These are phyloP conservation scores for Dendrocalamus latiflorus DNA, from an alignment of 202 grass and related monocot genomes.

Conservation along the genomic window DNA sequence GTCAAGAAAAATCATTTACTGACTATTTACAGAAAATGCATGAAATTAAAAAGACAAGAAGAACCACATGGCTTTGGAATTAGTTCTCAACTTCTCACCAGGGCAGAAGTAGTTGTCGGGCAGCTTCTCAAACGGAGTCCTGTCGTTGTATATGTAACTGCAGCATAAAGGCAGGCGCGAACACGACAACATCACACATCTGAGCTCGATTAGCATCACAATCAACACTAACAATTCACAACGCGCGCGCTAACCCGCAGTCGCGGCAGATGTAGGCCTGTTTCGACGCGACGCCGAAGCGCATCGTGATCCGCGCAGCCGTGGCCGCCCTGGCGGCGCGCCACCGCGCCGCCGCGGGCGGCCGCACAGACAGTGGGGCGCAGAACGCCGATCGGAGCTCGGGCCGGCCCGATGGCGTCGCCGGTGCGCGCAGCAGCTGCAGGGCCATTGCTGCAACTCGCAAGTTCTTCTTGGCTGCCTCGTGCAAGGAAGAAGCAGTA, in stretches of 20 bases:
- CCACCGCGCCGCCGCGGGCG: neutral
- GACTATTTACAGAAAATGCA: neutral
- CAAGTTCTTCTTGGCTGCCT: neutral
- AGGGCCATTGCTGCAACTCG: slow-evolving; percentile 20
- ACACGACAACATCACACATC: neutral
- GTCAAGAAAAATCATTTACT: neutral
- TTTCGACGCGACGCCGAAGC: slow-evolving; percentile 52
- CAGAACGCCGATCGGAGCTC: slow-evolving; percentile 21
- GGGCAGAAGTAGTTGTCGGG: slow-evolving; percentile 86
- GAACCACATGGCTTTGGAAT: too few species aligned
- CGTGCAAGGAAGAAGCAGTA: neutral
- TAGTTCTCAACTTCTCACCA: slow-evolving; percentile 33
- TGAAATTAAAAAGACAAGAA: too few species aligned
- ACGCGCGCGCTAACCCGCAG: slow-evolving; percentile 42
- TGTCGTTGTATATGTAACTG: slow-evolving; percentile 93
- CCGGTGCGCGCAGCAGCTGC: slow-evolving; percentile 27
- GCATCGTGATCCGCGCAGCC: slow-evolving; percentile 59
- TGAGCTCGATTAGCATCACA: neutral
- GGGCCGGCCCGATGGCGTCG: slow-evolving; percentile 6
- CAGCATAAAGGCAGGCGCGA: neutral
- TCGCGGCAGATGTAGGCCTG: slow-evolving; percentile 92
- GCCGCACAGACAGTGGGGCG: slow-evolving; percentile 8
- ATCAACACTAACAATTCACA: too few species aligned
- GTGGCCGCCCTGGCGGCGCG: neutral
- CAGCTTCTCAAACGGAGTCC: slow-evolving; percentile 82